These are phyloP conservation scores for Vairimorpha necatrix DNA, from an alignment of 371 early-diverging fungal genomes.

Conservation along the genomic window DNA sequence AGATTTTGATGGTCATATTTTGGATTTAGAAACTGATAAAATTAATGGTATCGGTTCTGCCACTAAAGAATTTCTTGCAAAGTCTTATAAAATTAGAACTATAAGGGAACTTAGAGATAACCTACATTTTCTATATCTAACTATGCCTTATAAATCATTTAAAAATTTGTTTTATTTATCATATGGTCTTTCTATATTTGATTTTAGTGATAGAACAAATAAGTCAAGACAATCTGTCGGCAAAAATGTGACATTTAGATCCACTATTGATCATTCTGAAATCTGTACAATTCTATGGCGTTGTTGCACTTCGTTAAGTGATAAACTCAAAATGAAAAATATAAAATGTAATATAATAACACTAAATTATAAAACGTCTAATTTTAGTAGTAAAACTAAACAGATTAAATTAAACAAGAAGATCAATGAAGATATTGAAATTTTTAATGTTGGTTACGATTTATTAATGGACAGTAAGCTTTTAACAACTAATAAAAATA, in stretches of 20 bases:
- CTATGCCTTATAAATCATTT: constrained; percentile 38
- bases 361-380: constrained; percentile 28
- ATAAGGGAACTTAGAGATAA: constrained; percentile 38
- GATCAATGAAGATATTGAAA: neutral
- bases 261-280: constrained; percentile 23
- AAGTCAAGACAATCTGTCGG: constrained; percentile 1
- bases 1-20: constrained; percentile 27
- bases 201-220: neutral
- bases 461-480: constrained; percentile 3
- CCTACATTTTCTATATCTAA: constrained; percentile 14
- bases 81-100: constrained; percentile 30
- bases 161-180: constrained; percentile 32
- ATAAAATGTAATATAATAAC: neutral
- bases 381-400: constrained; percentile 13
- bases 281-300: constrained; percentile 18
- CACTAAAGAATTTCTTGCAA: constrained; percentile 36
- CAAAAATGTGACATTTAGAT: constrained; percentile 18
- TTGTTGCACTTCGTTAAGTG: neutral
- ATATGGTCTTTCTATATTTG: constrained; percentile 47
- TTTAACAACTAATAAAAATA: neutral
- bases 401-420: constrained; percentile 12
- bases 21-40: constrained; percentile 35
- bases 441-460: constrained; percentile 22
- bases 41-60: constrained; percentile 55
- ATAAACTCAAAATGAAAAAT: neutral